Conservation (phyloP, 306 rosid species). For the Medicago lupulina region DNA sequence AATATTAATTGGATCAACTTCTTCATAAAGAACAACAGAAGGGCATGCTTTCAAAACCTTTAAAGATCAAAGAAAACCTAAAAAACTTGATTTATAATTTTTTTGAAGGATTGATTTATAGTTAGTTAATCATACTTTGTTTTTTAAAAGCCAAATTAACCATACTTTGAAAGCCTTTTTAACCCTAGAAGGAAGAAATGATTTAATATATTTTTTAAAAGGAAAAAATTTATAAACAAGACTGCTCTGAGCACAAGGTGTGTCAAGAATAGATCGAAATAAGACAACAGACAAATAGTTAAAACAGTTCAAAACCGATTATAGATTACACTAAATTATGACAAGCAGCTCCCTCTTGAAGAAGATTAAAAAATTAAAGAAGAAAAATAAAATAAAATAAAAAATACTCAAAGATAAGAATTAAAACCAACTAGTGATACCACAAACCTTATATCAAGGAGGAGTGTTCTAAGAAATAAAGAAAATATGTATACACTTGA, state of each 20-base stretch:
- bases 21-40: slow-evolving; percentile 18
- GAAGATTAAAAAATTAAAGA: not conserved
- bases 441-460: not conserved
- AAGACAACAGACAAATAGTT: too few relatives aligned
- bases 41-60: slow-evolving; percentile 34
- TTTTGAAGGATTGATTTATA: slow-evolving; percentile 8
- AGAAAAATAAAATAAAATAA: not conserved
- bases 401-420: not conserved
- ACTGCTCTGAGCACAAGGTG: too few relatives aligned
- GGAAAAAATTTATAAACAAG: too few relatives aligned
- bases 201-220: too few relatives aligned
- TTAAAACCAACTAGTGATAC: slow-evolving; percentile 10
- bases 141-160: not conserved
- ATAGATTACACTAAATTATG: too few relatives aligned
- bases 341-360: not conserved
- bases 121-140: not conserved
- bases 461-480: not conserved
- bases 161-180: not conserved
- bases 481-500: not conserved
- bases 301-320: too few relatives aligned
- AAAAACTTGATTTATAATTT: slow-evolving; percentile 7
- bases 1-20: not conserved
- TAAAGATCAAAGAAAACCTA: slow-evolving; percentile 23
- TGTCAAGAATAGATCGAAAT: too few relatives aligned
- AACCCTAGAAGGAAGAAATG: too few relatives aligned